phyloP scores from a whole-genome alignment of 192 early-diverging fungal genomes.

The Coemansia umbellata region DNA sequence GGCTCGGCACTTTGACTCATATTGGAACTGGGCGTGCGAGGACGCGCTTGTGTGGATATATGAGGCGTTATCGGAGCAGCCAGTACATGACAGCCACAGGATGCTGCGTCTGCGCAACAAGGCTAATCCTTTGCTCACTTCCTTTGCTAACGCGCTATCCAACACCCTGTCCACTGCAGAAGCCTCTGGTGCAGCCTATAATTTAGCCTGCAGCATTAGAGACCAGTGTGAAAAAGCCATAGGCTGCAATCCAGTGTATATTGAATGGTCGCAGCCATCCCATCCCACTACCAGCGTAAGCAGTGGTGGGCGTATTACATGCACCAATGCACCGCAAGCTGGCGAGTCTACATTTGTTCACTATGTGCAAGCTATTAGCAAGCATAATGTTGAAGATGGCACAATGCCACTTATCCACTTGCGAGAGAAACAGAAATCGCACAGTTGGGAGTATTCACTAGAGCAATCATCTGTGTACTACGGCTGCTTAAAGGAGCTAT shows the following conservation, averaged over 20 bases:
- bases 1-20: constrained; percentile 84
- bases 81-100: constrained; percentile 1
- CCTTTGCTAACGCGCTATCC: too few relatives aligned
- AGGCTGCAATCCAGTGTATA: constrained; percentile 1
- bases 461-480: constrained; percentile 12
- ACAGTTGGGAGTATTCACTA: constrained; percentile 19
- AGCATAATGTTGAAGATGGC: too few relatives aligned
- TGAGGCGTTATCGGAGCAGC: constrained; percentile 26
- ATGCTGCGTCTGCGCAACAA: too few relatives aligned
- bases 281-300: neutral
- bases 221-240: constrained; percentile 58
- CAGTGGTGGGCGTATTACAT: neutral
- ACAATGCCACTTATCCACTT: constrained; percentile 49
- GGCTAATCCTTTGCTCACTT: too few relatives aligned
- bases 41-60: constrained; percentile 54
- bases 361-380: constrained; percentile 75
- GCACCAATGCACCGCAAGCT: constrained; percentile 75
- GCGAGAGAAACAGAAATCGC: constrained; percentile 8
- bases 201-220: constrained; percentile 56
- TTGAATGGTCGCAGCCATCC: too few relatives aligned
- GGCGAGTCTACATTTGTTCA: constrained; percentile 78
- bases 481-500: constrained; percentile 60
- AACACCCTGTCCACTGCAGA: too few relatives aligned
- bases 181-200: too few relatives aligned
- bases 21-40: constrained; percentile 91